Percentiles rank a stretch among this genome's conserved stretches.
phyloP scores from a whole-genome alignment of 441 rosid species.

The Mallotus japonicus region DNA sequence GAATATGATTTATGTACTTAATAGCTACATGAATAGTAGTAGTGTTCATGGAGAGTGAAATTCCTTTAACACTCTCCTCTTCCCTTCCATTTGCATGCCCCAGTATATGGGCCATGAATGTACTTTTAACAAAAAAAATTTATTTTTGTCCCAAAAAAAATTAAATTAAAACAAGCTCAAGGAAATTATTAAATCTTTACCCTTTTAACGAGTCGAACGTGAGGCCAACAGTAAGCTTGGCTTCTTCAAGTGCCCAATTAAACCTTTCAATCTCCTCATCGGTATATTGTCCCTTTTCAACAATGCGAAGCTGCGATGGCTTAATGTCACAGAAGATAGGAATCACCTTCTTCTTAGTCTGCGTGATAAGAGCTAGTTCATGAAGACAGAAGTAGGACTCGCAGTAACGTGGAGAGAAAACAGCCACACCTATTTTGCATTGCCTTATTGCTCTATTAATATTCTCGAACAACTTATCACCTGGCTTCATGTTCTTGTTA shows the following conservation, averaged over 20 bases:
- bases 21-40: too few species aligned
- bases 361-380: constrained; percentile 70
- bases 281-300: constrained; percentile 32
- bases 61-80: too few species aligned
- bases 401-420: constrained; percentile 66
- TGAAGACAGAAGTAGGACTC: constrained; percentile 67
- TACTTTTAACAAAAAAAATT: too few species aligned
- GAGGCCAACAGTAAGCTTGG: constrained; percentile 59
- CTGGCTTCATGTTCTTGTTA: constrained; percentile 71
- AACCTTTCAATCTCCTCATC: constrained; percentile 47
- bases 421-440: constrained; percentile 59
- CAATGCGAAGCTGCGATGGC: constrained; percentile 62
- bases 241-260: constrained; percentile 68
- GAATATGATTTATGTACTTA: too few species aligned
- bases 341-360: constrained; percentile 63
- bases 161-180: neutral
- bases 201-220: constrained; percentile 62
- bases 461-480: constrained; percentile 60
- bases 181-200: constrained; percentile 26
- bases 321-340: constrained; percentile 72
- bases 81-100: too few species aligned
- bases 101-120: too few species aligned
- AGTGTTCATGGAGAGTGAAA: too few species aligned
- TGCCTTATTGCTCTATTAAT: constrained; percentile 45
- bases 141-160: too few species aligned